Percentiles rank a stretch among this genome's conserved stretches.
These are phyloP conservation scores for Batrachochytrium dendrobatidis DNA, from an alignment of 371 early-diverging fungal genomes.

Conservation along the genomic window DNA sequence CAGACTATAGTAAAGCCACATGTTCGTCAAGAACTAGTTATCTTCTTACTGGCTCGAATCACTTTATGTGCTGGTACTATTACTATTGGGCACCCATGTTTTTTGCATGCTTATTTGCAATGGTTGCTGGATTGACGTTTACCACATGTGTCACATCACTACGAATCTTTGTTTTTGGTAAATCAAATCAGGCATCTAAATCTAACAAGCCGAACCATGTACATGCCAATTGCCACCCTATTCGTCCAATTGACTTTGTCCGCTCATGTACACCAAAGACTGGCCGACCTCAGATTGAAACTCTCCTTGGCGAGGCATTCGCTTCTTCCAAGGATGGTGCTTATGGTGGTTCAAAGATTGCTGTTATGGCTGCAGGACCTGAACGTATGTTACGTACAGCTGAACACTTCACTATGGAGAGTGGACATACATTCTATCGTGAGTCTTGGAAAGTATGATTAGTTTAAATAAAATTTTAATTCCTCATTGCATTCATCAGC, in stretches of 20 bases:
- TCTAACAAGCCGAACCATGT: too few relatives aligned
- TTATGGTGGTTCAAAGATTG: background rate
- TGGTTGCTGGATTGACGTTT: background rate
- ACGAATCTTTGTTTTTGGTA: too few relatives aligned
- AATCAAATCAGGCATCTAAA: too few relatives aligned
- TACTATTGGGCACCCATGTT: background rate
- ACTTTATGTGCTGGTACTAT: background rate
- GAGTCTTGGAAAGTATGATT: background rate
- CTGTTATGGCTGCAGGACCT: constrained; percentile 4
- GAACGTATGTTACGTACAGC: background rate
- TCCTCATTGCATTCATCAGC: too few relatives aligned
- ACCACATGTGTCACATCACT: background rate
- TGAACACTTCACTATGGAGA: background rate
- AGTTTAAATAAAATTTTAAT: too few relatives aligned
- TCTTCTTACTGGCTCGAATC: background rate
- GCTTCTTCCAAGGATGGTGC: background rate
- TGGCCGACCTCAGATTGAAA: background rate
- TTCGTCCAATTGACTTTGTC: background rate
- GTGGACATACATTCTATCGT: background rate
- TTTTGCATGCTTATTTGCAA: background rate
- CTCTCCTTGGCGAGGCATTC: background rate
- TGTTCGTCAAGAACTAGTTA: background rate
- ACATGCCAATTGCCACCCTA: too few relatives aligned
- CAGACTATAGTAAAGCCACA: background rate
- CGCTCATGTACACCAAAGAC: background rate